Base-by-base conservation (phyloP, 2,329 filamentous ascomycete genomes). In the Aspergillus jensenii region DNA sequence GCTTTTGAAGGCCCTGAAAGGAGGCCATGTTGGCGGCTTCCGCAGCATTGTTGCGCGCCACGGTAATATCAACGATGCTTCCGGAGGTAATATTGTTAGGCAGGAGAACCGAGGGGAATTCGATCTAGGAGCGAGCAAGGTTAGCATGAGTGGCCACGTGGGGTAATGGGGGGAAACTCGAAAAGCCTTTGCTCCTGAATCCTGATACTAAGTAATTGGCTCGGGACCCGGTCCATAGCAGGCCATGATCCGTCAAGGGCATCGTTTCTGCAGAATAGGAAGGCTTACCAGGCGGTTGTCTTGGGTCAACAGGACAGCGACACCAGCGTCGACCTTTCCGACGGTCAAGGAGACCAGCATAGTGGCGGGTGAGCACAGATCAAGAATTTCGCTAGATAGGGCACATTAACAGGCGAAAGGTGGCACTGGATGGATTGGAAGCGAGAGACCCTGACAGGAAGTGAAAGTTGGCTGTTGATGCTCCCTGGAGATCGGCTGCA, bases 331-430 rank as follows among this genome's bases (percentile, higher is more conserved):
- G 78, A 99, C 95, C 82, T 99, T 99, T 82, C 95, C 95, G 78
- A 99, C 95, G 51, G 93, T 98, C 74, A 99, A 84, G 66, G 95
- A 98, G 78, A 99, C 91, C 72, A 98, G 84, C 95, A 99, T 98
- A 51, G 74, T 83, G 65, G 56, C 41, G 44, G 25, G 45, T 35
- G 45, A 54, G 52, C 45, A 52, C 53, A 51, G 40, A 59, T 47
- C 52, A 37, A 54, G 35, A 52, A 21, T 7, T n/a, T 15, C 19
- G 40, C 44, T 31, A 59, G 21, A 3, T 15, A 52, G 19, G 40
- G 58, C 31, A 27, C 59, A 59, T 55, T 44, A 53, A 63, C 31
- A 33, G 49, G 45, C 15, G 33, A 25, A 27, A 21, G n/a, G 37
- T 49, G 39, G 27, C 25, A 15, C 25, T 40, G 17, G 27, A 37